A percentile compares a stretch with the other conserved stretches of the same genome.
These are phyloP conservation scores for Penicillium atrosanguineum DNA, from an alignment of 495 filamentous ascomycete species.

Conservation along the genomic window DNA sequence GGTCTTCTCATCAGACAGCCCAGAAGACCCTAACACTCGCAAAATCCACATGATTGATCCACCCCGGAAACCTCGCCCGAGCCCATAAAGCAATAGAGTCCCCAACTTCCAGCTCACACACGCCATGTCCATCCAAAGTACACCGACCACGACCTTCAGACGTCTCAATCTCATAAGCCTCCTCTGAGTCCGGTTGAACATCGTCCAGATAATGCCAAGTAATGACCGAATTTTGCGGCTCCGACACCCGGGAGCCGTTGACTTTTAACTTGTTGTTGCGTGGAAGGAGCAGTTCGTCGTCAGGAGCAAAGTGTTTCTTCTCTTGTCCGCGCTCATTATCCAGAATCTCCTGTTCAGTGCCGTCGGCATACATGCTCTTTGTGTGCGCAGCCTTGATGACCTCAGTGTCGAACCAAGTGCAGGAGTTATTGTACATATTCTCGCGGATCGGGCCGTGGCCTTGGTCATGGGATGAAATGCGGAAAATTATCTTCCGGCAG, in stretches of 20 bases:
- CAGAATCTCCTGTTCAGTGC: constrained; percentile 16
- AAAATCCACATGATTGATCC: constrained; percentile 56
- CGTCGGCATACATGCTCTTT: constrained; percentile 19
- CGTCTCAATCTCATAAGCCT: constrained; percentile 37
- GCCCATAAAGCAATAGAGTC: constrained; percentile 67
- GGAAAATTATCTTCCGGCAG: constrained; percentile 61
- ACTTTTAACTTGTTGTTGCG: constrained; percentile 47
- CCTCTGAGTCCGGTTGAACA: constrained; percentile 44
- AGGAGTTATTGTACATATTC: constrained; percentile 55
- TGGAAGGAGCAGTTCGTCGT: constrained; percentile 42
- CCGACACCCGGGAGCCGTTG: constrained; percentile 41
- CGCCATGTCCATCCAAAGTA: constrained; percentile 55
- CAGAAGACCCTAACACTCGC: constrained; percentile 62
- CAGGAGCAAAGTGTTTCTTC: constrained; percentile 17
- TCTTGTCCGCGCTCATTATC: constrained; percentile 17
- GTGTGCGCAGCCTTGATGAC: constrained; percentile 29
- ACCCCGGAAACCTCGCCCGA: constrained; percentile 59
- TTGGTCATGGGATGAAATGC: constrained; percentile 63
- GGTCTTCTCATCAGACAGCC: constrained; percentile 47
- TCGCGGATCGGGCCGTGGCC: constrained; percentile 40
- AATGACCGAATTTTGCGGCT: constrained; percentile 43
- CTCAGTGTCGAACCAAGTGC: constrained; percentile 71
- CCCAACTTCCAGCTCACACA: constrained; percentile 57
- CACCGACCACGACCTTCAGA: constrained; percentile 49
- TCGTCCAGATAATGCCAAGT: constrained; percentile 56